phyloP scores from a whole-genome alignment of 495 filamentous ascomycete genomes.

The Aspergillus steynii region DNA sequence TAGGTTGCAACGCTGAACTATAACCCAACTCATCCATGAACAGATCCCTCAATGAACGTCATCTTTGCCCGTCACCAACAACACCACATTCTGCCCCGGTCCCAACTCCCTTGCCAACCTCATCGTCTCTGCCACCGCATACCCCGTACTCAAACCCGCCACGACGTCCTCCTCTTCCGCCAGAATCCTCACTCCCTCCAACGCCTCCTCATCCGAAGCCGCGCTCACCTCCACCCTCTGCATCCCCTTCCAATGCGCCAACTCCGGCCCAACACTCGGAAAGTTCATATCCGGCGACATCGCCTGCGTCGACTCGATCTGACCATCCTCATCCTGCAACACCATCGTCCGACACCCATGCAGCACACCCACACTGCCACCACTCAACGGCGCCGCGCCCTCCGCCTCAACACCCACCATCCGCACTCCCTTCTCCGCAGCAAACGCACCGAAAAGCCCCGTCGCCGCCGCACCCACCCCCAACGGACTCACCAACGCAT shows the following conservation, averaged over 20 bases:
- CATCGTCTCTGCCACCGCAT: constrained; percentile 30
- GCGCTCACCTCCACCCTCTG: constrained; percentile 32
- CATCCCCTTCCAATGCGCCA: constrained; percentile 35
- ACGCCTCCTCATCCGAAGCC: constrained; percentile 34
- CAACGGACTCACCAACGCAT: constrained; percentile 31
- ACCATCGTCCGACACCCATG: constrained; percentile 34
- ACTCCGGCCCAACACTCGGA: constrained; percentile 33
- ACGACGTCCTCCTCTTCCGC: constrained; percentile 32
- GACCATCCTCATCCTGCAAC: constrained; percentile 34
- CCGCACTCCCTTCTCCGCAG: constrained; percentile 18
- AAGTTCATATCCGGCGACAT: constrained; percentile 38
- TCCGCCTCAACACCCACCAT: constrained; percentile 32
- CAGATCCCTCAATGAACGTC: neutral
- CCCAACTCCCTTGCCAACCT: constrained; percentile 31
- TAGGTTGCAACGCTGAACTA: too few species aligned
- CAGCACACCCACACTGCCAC: constrained; percentile 33
- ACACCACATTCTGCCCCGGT: constrained; percentile 33
- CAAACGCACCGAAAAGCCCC: constrained; percentile 34
- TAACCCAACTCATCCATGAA: too few species aligned
- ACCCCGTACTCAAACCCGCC: constrained; percentile 33
- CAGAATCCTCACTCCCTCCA: constrained; percentile 33
- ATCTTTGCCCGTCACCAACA: constrained; percentile 32
- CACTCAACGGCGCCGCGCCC: constrained; percentile 26
- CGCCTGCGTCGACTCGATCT: constrained; percentile 32
- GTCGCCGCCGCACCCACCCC: constrained; percentile 31